Evolutionary conservation across 1,284 basidiomycete species (phyloP).

Genomic region (Stereum hirsutum): DNA sequence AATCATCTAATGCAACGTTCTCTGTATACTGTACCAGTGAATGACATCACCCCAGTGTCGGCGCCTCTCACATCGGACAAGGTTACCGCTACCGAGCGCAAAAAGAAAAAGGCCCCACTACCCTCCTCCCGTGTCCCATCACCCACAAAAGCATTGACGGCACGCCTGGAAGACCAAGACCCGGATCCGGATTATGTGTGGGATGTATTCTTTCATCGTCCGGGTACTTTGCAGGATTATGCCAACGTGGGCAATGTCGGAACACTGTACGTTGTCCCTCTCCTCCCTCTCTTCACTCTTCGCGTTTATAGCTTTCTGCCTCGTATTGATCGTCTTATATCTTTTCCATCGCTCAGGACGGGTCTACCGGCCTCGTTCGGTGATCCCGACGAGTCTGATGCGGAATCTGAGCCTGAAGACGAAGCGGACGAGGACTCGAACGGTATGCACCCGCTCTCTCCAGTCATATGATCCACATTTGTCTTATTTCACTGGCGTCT

Average conservation of each 20-base stretch:
- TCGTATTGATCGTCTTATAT: constrained; percentile 2
- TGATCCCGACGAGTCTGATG: constrained; percentile 42
- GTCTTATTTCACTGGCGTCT: not conserved
- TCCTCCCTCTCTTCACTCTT: not conserved
- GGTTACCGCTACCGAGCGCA: no score
- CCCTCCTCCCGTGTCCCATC: not conserved
- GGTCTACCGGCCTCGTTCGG: constrained; percentile 45
- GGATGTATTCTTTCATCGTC: constrained; percentile 70
- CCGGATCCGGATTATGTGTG: constrained; percentile 60
- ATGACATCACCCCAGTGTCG: constrained; percentile 14
- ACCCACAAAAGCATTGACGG: not conserved
- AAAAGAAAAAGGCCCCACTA: no score
- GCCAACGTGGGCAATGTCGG: constrained; percentile 48
- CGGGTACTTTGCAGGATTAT: constrained; percentile 47
- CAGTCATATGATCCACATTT: constrained; percentile 1
- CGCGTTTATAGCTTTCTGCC: not conserved
- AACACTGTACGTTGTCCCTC: constrained; percentile 41
- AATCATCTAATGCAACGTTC: no score
- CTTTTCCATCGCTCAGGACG: constrained; percentile 30
- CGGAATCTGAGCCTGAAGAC: constrained; percentile 58
- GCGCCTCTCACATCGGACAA: constrained; percentile 9
- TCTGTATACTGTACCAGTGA: constrained; percentile 22
- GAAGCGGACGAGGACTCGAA: constrained; percentile 78
- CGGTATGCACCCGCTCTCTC: constrained; percentile 30
- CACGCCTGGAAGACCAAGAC: not conserved